These are phyloP conservation scores for Cyclotella atomus DNA, from an alignment of 108 stramenopile species.

Conservation along the genomic window DNA sequence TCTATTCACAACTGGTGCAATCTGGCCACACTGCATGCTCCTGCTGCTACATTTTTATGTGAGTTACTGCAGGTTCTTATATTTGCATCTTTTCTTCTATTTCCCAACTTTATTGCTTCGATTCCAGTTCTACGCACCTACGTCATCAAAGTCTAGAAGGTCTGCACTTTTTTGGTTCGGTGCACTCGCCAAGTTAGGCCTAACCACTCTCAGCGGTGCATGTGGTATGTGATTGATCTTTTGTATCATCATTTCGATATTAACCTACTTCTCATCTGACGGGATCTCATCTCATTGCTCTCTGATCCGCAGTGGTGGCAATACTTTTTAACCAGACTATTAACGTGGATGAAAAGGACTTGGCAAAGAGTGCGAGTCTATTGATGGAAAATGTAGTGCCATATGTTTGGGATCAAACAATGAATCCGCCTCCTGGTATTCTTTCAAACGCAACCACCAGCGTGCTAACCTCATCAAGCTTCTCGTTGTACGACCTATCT, in stretches of 20 bases:
- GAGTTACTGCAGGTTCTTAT: background rate
- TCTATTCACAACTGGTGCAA: constrained; percentile 3
- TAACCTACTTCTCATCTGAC: too few relatives aligned
- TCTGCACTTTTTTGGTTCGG: constrained; percentile 17
- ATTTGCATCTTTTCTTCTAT: too few relatives aligned
- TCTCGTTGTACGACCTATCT: constrained; percentile 7
- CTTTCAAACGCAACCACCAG: constrained; percentile 10
- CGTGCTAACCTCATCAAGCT: background rate
- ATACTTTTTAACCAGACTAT: constrained; percentile 11
- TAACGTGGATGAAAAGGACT: background rate
- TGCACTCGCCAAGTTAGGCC: constrained; percentile 17
- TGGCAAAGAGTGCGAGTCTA: background rate
- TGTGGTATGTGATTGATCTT: constrained; percentile 27
- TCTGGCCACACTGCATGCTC: constrained; percentile 1
- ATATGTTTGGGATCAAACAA: background rate
- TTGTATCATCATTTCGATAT: too few relatives aligned
- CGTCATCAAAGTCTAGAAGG: background rate
- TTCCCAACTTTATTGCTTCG: too few relatives aligned
- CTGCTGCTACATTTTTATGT: constrained; percentile 4
- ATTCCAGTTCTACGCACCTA: background rate
- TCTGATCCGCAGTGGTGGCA: too few relatives aligned
- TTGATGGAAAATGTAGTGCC: constrained; percentile 15
- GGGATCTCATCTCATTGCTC: too few relatives aligned
- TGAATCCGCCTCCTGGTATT: constrained; percentile 3
- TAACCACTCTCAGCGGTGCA: constrained; percentile 13